Evolutionary conservation across 2,329 filamentous ascomycete genomes (phyloP).

Genomic region (Aspergillus spinulosporus): DNA sequence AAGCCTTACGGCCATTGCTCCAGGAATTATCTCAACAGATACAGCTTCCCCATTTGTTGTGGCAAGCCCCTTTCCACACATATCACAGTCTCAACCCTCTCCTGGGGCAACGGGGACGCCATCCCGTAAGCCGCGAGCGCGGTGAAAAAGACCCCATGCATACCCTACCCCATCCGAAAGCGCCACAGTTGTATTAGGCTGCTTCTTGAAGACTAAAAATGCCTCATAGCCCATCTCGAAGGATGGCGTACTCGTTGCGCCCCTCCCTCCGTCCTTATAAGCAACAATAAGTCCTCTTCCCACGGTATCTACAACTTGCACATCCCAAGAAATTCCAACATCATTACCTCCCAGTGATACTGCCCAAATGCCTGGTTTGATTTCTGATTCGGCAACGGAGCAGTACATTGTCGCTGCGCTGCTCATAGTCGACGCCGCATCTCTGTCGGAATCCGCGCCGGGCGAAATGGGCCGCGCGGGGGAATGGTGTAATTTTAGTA

Average conservation of each 20-base stretch:
- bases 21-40: conserved; percentile 14
- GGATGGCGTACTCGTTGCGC: conserved; percentile 48
- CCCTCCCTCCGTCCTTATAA: conserved; percentile 46
- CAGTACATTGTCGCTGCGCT: conserved; percentile 59
- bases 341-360: conserved; percentile 50
- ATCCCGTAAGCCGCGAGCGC: conserved; percentile 42
- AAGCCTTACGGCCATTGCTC: conserved; percentile 49
- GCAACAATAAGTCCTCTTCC: conserved; percentile 58
- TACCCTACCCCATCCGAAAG: conserved; percentile 50
- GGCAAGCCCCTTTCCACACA: conserved; percentile 50
- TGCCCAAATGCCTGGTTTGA: conserved; percentile 55
- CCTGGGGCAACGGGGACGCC: conserved; percentile 41
- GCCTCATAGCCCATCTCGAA: conserved; percentile 55
- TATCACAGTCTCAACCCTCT: conserved; percentile 53
- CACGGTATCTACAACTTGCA: conserved; percentile 57
- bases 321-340: conserved; percentile 56
- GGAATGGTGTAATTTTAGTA: conserved; percentile 62
- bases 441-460: conserved; percentile 54
- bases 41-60: background rate
- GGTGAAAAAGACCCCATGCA: conserved; percentile 48
- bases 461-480: conserved; percentile 59
- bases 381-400: conserved; percentile 53
- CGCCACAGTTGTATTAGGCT: conserved; percentile 36
- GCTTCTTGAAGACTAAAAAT: conserved; percentile 57
- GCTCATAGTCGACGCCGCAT: conserved; percentile 63